phyloP scores from a whole-genome alignment of 768 basidiomycete species.

The Tremella fuciformis region DNA sequence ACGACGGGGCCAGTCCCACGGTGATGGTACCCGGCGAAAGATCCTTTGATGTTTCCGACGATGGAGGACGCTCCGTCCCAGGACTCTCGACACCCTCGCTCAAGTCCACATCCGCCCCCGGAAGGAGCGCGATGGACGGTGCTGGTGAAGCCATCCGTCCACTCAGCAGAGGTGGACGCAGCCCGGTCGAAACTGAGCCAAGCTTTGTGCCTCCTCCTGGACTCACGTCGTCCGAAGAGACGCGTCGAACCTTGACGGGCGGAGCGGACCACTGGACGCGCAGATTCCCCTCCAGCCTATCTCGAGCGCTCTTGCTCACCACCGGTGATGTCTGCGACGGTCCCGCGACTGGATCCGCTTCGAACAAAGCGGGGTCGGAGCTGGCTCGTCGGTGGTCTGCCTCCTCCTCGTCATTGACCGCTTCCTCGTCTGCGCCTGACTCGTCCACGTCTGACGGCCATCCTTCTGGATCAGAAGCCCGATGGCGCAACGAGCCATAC shows the following conservation, averaged over 20 bases:
- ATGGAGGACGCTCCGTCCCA: not conserved
- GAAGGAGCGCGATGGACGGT: conserved; percentile 2
- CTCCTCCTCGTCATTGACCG: conserved; percentile 19
- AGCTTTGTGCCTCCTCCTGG: no score
- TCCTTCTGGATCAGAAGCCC: conserved; percentile 7
- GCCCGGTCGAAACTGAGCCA: no score
- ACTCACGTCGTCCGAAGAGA: no score
- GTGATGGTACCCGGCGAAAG: not conserved
- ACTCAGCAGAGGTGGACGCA: no score
- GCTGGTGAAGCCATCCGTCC: not conserved
- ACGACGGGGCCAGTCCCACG: not conserved
- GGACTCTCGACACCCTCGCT: conserved; percentile 1
- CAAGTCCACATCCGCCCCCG: conserved; percentile 2
- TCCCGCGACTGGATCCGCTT: no score
- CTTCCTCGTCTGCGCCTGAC: conserved; percentile 23
- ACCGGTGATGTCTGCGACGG: no score
- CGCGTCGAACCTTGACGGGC: no score
- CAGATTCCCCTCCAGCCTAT: no score
- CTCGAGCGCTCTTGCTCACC: no score
- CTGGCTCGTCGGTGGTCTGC: not conserved
- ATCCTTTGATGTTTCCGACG: conserved; percentile 2
- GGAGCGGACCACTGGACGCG: no score
- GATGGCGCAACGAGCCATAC: conserved; percentile 9
- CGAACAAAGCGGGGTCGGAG: not conserved
- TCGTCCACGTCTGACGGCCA: conserved; percentile 14